Evolutionary conservation across 1,284 basidiomycete genomes (phyloP).

Genomic region (Pseudomicrostroma phylloplanum): DNA sequence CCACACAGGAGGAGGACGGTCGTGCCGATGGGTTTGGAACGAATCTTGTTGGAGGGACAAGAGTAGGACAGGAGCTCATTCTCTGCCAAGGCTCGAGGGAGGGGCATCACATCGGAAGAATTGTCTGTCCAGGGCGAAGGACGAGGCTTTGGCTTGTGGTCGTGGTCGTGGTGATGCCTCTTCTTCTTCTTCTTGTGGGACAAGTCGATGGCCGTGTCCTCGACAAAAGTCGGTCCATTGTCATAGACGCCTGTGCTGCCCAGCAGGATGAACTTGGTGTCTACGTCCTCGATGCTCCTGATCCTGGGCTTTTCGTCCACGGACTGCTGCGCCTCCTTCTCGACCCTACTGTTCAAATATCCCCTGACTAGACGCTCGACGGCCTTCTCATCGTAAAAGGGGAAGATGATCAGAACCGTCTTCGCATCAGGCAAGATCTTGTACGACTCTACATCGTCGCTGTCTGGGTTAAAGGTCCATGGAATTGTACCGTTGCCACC

Average conservation of each 20-base stretch:
- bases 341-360: slow-evolving; percentile 16
- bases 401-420: slow-evolving; percentile 62
- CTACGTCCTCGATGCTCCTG: not conserved
- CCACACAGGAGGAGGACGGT: slow-evolving; percentile 36
- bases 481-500: slow-evolving; percentile 46
- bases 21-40: slow-evolving; percentile 12
- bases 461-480: slow-evolving; percentile 48
- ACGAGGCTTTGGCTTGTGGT: not conserved
- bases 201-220: slow-evolving; percentile 24
- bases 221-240: slow-evolving; percentile 13
- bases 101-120: slow-evolving; percentile 4
- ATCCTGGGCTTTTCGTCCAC: not conserved
- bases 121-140: slow-evolving; percentile 15
- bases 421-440: slow-evolving; percentile 57
- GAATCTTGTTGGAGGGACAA: not conserved
- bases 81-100: slow-evolving; percentile 13
- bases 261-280: slow-evolving; percentile 34
- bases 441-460: slow-evolving; percentile 52
- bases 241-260: slow-evolving; percentile 40
- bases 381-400: slow-evolving; percentile 26
- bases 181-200: slow-evolving; percentile 13
- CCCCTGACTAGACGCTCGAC: slow-evolving; percentile 26
- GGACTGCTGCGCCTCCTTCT: slow-evolving; percentile 15
- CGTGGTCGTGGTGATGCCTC: not conserved
- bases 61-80: slow-evolving; percentile 4